These are phyloP conservation scores for Aphanomyces invadans DNA, from an alignment of 352 stramenopile genomes.

Conservation along the genomic window DNA sequence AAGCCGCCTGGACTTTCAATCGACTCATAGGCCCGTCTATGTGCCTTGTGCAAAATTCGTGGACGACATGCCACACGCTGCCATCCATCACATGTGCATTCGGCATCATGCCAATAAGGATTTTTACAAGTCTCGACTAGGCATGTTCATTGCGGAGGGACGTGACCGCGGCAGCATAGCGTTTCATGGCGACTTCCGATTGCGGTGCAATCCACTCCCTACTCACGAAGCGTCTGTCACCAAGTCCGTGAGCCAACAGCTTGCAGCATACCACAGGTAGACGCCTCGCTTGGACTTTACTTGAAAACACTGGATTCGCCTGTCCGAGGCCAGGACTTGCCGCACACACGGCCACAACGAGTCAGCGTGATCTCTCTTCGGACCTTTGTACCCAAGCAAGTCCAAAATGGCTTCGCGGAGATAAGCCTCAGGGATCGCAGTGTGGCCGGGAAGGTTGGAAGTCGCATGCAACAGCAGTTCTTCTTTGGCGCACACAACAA, in stretches of 20 bases:
- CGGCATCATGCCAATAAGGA: no score
- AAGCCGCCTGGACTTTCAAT: no score
- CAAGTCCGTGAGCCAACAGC: no score
- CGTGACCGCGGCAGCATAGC: slow-evolving; percentile 4
- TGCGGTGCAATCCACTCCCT: slow-evolving; percentile 20
- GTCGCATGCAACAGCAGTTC: slow-evolving; percentile 14
- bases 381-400: slow-evolving; percentile 14
- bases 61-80: no score
- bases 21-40: no score
- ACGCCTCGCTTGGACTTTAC: slow-evolving; percentile 1
- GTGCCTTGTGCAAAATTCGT: no score
- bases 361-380: neutral
- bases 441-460: slow-evolving; percentile 12
- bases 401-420: slow-evolving; percentile 17
- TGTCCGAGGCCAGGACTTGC: neutral
- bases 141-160: slow-evolving; percentile 4
- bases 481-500: slow-evolving; percentile 18
- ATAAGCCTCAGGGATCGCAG: neutral
- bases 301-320: slow-evolving; percentile 1
- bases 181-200: slow-evolving; percentile 11
- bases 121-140: no score
- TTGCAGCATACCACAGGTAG: neutral
- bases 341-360: slow-evolving; percentile 3
- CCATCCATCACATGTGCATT: no score
- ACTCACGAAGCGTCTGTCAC: neutral